Evolutionary conservation across 2,329 filamentous ascomycete genomes (phyloP).

Genomic region (Malbranchea zuffiana): DNA sequence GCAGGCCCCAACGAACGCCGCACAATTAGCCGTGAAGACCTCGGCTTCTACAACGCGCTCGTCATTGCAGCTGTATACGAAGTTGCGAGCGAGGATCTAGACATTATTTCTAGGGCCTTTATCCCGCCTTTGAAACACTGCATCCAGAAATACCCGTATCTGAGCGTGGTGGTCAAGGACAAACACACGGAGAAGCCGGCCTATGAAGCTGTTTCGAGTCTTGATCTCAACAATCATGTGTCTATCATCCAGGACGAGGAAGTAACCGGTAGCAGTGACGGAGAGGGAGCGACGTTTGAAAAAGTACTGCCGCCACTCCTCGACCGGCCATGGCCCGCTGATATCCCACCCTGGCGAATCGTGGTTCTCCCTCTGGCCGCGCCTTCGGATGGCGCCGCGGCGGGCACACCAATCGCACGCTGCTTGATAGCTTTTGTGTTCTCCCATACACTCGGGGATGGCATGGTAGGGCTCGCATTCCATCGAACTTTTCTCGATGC

Average conservation of each 20-base stretch:
- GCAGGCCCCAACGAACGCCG: slow-evolving; percentile 34
- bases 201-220: slow-evolving; percentile 21
- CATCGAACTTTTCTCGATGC: slow-evolving; percentile 31
- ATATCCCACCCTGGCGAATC: slow-evolving; percentile 36
- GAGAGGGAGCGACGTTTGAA: slow-evolving; percentile 17
- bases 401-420: slow-evolving; percentile 12
- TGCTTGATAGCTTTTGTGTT: slow-evolving; percentile 33
- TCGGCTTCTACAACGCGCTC: slow-evolving; percentile 33
- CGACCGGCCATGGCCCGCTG: slow-evolving; percentile 24
- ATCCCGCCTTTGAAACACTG: slow-evolving; percentile 29
- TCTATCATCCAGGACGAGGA: slow-evolving; percentile 16
- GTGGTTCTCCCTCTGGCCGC: slow-evolving; percentile 25
- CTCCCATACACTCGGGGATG: slow-evolving; percentile 38
- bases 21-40: slow-evolving; percentile 32
- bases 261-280: slow-evolving; percentile 2
- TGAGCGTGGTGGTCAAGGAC: slow-evolving; percentile 29
- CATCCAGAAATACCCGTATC: slow-evolving; percentile 29
- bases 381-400: slow-evolving; percentile 1
- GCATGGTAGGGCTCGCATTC: slow-evolving; percentile 34
- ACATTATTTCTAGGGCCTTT: slow-evolving; percentile 19
- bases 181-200: slow-evolving; percentile 29
- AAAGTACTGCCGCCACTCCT: slow-evolving; percentile 22
- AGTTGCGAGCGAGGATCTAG: slow-evolving; percentile 13
- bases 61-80: slow-evolving; percentile 30
- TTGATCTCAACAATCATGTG: slow-evolving; percentile 35